phyloP scores from a whole-genome alignment of 1,284 basidiomycete species.

The Malassezia slooffiae region DNA sequence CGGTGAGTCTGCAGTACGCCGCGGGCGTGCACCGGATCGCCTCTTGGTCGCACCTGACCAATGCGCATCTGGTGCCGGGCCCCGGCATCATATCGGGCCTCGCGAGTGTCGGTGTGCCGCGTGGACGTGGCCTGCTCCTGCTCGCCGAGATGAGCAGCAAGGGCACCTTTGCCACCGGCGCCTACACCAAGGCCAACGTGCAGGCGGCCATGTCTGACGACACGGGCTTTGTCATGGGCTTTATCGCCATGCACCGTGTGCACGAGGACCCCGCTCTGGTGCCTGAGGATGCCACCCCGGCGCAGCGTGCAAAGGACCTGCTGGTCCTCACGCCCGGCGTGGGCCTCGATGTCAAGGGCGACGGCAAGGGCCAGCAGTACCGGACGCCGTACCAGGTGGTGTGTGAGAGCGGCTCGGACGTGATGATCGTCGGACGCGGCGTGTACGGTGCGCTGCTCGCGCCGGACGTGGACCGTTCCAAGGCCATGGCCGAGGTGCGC shows the following conservation, averaged over 20 bases:
- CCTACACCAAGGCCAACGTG: constrained; percentile 75
- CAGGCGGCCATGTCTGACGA: constrained; percentile 46
- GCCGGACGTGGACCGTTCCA: constrained; percentile 49
- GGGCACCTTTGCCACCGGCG: constrained; percentile 70
- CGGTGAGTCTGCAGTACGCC: constrained; percentile 87
- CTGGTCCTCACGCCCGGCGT: constrained; percentile 88
- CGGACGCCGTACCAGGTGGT: constrained; percentile 79
- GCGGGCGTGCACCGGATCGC: constrained; percentile 87
- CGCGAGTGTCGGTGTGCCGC: constrained; percentile 68
- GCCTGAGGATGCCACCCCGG: constrained; percentile 12
- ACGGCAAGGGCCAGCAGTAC: constrained; percentile 91
- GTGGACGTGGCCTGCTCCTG: constrained; percentile 74
- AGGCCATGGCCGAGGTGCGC: constrained; percentile 52
- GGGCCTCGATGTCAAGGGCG: constrained; percentile 68
- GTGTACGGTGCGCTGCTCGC: constrained; percentile 60
- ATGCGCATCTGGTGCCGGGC: constrained; percentile 84
- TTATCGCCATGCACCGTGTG: constrained; percentile 61
- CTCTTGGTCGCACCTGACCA: constrained; percentile 92
- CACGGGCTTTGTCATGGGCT: constrained; percentile 49
- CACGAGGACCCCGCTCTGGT: constrained; percentile 52
- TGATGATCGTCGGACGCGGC: constrained; percentile 94
- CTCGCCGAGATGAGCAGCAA: constrained; percentile 94
- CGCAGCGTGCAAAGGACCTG: constrained; percentile 57
- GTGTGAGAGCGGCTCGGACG: constrained; percentile 74
- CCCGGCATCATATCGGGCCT: constrained; percentile 85